A percentile compares a stretch with the other conserved stretches of the same genome.
These are phyloP conservation scores for Mycena metata DNA, from an alignment of 768 basidiomycete species.

Conservation along the genomic window DNA sequence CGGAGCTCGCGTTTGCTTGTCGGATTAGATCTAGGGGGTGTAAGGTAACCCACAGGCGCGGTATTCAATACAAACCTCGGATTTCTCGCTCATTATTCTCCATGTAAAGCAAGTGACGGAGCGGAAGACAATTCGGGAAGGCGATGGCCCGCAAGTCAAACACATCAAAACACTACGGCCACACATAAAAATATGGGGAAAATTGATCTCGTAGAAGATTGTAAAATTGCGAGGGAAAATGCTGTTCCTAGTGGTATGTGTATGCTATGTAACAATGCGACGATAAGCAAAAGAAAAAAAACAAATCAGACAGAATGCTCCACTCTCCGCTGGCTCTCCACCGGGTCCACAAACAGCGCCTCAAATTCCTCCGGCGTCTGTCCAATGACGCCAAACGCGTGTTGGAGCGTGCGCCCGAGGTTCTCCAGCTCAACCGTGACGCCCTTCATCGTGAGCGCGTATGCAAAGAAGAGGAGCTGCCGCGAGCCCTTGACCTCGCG, in stretches of 20 bases:
- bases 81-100: slow-evolving; percentile 48
- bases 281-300: not conserved
- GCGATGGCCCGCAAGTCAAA: not conserved
- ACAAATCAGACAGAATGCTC: slow-evolving; percentile 40
- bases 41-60: slow-evolving; percentile 2
- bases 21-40: slow-evolving; percentile 55
- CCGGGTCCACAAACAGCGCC: slow-evolving; percentile 67
- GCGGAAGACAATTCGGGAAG: not conserved
- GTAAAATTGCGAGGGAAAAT: not conserved
- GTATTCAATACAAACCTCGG: slow-evolving; percentile 41
- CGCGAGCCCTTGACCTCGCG: slow-evolving; percentile 85
- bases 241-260: not conserved
- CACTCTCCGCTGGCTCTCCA: slow-evolving; percentile 42
- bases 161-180: slow-evolving; percentile 22
- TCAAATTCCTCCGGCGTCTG: slow-evolving; percentile 88
- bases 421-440: slow-evolving; percentile 91
- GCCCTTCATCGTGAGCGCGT: slow-evolving; percentile 94
- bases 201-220: too few species aligned
- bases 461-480: slow-evolving; percentile 94
- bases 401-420: slow-evolving; percentile 85
- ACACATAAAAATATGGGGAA: too few species aligned
- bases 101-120: slow-evolving; percentile 6
- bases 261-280: slow-evolving; percentile 18
- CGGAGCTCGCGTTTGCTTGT: slow-evolving; percentile 56
- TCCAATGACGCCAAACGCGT: slow-evolving; percentile 94